Base-by-base conservation (phyloP, 1,139 yeast species). In the Geotrichum fermentans region DNA sequence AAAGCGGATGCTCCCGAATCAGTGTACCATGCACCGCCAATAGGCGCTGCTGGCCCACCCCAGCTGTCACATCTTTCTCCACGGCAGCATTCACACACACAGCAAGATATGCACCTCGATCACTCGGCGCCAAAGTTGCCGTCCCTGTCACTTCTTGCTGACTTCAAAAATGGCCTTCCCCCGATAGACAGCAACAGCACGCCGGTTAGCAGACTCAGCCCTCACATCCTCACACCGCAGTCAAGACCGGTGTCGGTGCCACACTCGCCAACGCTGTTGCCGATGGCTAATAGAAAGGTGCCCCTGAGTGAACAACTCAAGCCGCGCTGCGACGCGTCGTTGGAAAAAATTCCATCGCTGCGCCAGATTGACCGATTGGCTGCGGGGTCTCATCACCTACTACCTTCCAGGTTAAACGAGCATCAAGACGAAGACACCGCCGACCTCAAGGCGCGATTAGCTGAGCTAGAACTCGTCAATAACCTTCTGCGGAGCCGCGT, bases 401-500 rank as follows among this genome's bases (percentile, higher is more conserved):
- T 5, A 14, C 18, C 41, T 14, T n/a, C 11, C n/a, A 8, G 41
- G 30, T 24, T 29, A 16, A 7, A 7, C 3, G 10, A 28, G 17
- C 17, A 24, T 4, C 35, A 16, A 14, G 24, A 24, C 10, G 24
- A 28, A 4, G 24, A 17, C 26, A 3, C 21, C 22, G 5, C 22
- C 16, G 22, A 36, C 11, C 48, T 59, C 29, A 51, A 55, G 35
- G 56, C 60, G 2, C 48, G 62, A 22, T 54, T 61, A 21, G 79
- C 87, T 11, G 97, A 90, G 63, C 73, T 90, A 52, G 97, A 90
- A 64, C 73, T 89, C 43, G 95, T 90, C 33, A 89, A 88, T 61
- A 96, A 89, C 62, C 71, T 89, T 54, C 86, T 86, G 70, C 77
- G 87, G 57, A 79, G 90, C 4, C 77, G 95, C 57, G 86, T 90